These are phyloP conservation scores for Umbelopsis sp. DNA, from an alignment of 192 early-diverging fungal species.

Conservation along the genomic window DNA sequence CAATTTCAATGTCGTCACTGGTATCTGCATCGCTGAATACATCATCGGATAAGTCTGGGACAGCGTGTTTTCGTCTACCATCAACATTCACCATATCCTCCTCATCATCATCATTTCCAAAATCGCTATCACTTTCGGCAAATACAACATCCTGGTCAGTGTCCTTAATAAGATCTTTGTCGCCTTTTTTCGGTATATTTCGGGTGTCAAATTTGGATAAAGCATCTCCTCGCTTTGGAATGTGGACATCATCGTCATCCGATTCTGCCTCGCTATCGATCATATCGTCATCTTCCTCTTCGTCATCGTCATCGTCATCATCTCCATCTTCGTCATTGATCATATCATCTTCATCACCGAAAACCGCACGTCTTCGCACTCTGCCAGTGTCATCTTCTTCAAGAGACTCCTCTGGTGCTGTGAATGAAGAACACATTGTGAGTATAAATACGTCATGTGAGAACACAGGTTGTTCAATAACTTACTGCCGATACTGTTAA, in stretches of 20 bases:
- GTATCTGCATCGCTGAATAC: conserved; percentile 28
- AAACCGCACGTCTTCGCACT: conserved; percentile 63
- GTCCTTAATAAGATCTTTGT: conserved; percentile 24
- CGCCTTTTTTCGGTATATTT: conserved; percentile 40
- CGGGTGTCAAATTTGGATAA: conserved; percentile 40
- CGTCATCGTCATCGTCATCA: conserved; percentile 43
- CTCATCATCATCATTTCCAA: conserved; percentile 48
- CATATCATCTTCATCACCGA: conserved; percentile 53
- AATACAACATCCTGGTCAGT: conserved; percentile 40
- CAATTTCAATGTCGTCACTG: conserved; percentile 41
- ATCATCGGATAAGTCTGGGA: conserved; percentile 24
- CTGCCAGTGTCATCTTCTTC: conserved; percentile 42
- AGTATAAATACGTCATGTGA: background rate
- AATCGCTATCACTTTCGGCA: conserved; percentile 78
- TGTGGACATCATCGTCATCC: conserved; percentile 53
- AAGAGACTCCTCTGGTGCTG: conserved; percentile 27
- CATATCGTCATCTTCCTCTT: conserved; percentile 36
- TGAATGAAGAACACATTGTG: background rate
- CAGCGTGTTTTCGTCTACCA: conserved; percentile 22
- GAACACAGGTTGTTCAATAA: conserved; percentile 14
- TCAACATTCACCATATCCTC: conserved; percentile 39
- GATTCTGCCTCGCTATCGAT: conserved; percentile 41
- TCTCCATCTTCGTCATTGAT: conserved; percentile 34
- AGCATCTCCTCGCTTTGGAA: conserved; percentile 36
- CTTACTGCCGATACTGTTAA: conserved; percentile 39